phyloP scores from a whole-genome alignment of 2,329 filamentous ascomycete species.

The Colletotrichum echinochloae region DNA sequence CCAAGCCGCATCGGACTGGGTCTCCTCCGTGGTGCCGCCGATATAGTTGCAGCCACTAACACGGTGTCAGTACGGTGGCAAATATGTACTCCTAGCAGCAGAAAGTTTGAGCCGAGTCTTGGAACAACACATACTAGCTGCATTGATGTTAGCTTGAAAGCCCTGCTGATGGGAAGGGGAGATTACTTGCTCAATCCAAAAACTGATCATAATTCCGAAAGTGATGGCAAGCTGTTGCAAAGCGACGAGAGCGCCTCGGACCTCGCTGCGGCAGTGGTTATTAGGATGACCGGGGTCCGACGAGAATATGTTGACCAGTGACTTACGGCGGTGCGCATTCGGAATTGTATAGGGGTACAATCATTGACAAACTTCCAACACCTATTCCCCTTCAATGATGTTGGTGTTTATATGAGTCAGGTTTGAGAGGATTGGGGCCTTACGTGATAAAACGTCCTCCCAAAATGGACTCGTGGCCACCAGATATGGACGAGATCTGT shows the following conservation, averaged over 20 bases:
- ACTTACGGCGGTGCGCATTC: conserved; percentile 58
- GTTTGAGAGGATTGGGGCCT: conserved; percentile 29
- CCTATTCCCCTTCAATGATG: conserved; percentile 66
- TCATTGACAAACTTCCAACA: conserved; percentile 76
- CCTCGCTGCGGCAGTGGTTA: conserved; percentile 44
- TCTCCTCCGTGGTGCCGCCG: conserved; percentile 60
- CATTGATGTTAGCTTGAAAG: conserved; percentile 23
- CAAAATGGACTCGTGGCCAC: conserved; percentile 70
- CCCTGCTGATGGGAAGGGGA: background rate
- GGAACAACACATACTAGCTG: background rate
- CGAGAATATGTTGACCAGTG: background rate
- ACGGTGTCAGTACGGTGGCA: conserved; percentile 45
- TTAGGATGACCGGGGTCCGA: background rate
- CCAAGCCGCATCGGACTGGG: conserved; percentile 78
- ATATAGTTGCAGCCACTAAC: conserved; percentile 72
- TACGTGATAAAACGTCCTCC: conserved; percentile 78
- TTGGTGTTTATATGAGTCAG: background rate
- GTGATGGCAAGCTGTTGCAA: conserved; percentile 66
- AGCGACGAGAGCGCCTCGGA: conserved; percentile 58
- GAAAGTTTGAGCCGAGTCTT: background rate
- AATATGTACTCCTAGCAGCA: conserved; percentile 41
- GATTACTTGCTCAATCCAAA: conserved; percentile 69
- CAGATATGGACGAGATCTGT: conserved; percentile 71
- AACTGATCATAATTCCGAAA: conserved; percentile 73
- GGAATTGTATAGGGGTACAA: conserved; percentile 68